Evolutionary conservation across 2,329 filamentous ascomycete species (phyloP), one percentile per base, ranked within the genome.

Genomic region (Microcyclospora pomicola): DNA sequence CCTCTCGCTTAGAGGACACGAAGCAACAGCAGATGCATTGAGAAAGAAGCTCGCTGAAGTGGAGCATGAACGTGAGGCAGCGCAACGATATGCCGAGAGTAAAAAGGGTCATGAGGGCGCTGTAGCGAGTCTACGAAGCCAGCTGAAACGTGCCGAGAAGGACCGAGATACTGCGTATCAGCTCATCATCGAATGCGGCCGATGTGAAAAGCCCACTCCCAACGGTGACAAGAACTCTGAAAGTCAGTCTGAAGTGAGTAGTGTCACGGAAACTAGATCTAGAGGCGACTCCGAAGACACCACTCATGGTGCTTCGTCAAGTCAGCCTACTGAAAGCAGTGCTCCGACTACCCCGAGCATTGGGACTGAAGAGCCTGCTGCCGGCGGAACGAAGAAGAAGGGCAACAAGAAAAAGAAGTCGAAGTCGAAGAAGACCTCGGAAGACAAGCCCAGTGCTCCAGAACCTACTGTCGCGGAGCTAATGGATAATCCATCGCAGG

Each of bases 351-450:
- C 48, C 7, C 41, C 43, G 9, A 41, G 49, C 9, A 42, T 46
- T 2, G 49, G 47, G 15, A 45, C 33, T 11, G 47, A 43, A 11
- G 53, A 56, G 31, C 27, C 42, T 13, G 44, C 39, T 10, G 34
- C 61, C 11, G 59, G 53, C 11, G 59, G 65, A 9, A 63, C 64
- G 42, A 88, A 86, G 63, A 92, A 84, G 61, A 87, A 86, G 47
- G 83, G 54, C 46, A 67, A 66, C 48, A 67, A 83, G 57, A 93
- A 88, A 67, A 94, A 61, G 37, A 67, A 84, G 56, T 91, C 87
- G 65, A 94, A 92, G 71, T 82, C 92, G 71, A 82, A 87, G 66
- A 75, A 73, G 13, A 73, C 38, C 27, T 24, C 39, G 27, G 43
- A 41, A 5, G 39, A 42, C 4, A 19, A 34, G 14, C 33, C 38